Evolutionary conservation across 1,284 basidiomycete genomes (phyloP).

Genomic region (Retiboletus fuscus): DNA sequence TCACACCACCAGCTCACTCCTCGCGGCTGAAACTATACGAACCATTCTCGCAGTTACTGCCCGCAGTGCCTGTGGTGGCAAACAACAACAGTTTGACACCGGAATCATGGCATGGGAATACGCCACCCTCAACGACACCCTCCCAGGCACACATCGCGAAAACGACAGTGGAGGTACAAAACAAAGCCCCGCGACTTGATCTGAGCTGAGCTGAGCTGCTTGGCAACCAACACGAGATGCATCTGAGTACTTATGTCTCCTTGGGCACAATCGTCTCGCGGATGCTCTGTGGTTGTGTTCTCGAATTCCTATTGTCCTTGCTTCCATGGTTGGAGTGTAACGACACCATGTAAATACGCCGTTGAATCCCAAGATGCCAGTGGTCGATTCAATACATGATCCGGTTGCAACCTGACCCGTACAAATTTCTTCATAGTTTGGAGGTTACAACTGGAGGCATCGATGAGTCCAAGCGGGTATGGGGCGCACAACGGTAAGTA

Average conservation of each 20-base stretch:
- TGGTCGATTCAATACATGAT: conserved; percentile 15
- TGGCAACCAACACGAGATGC: background rate
- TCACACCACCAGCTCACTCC: conserved; percentile 45
- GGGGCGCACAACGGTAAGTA: background rate
- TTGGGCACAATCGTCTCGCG: background rate
- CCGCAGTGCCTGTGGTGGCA: conserved; percentile 43
- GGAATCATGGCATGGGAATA: conserved; percentile 67
- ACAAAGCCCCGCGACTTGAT: conserved; percentile 41
- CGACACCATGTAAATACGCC: conserved; percentile 25
- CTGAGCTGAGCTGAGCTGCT: conserved; percentile 47
- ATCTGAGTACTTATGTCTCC: background rate
- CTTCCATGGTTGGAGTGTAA: background rate
- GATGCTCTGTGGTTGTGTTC: background rate
- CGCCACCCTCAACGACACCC: conserved; percentile 58
- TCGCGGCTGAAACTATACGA: conserved; percentile 45
- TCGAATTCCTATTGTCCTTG: background rate
- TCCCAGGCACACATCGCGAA: conserved; percentile 39
- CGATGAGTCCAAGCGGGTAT: background rate
- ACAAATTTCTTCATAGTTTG: background rate
- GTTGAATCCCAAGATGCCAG: conserved; percentile 3
- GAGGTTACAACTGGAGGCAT: background rate
- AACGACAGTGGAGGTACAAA: conserved; percentile 28
- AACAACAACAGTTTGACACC: conserved; percentile 64
- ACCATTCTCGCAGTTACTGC: conserved; percentile 47
- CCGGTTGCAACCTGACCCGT: background rate